Evolutionary conservation across 2,329 filamentous ascomycete species (phyloP).

Genomic region (Calonectria fujianensis): DNA sequence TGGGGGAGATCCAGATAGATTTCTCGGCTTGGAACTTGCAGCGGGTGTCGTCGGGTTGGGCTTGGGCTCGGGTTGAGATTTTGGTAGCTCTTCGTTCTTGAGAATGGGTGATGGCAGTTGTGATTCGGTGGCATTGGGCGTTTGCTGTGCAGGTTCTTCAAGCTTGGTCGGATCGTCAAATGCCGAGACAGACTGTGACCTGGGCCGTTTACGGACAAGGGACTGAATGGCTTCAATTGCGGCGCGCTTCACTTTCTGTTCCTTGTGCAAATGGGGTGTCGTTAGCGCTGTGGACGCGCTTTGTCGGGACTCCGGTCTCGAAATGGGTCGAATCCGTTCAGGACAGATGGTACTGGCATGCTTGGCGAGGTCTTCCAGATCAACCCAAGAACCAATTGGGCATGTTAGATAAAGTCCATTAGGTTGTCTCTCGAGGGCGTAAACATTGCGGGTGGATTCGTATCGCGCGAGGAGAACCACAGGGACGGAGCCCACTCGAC

Average conservation of each 20-base stretch:
- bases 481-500: slow-evolving; percentile 72
- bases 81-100: slow-evolving; percentile 44
- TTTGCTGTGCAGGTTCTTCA: slow-evolving; percentile 46
- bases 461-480: slow-evolving; percentile 78
- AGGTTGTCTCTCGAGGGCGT: slow-evolving; percentile 80
- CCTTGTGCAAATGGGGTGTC: slow-evolving; percentile 68
- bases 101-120: slow-evolving; percentile 50
- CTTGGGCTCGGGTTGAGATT: slow-evolving; percentile 17
- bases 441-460: slow-evolving; percentile 72
- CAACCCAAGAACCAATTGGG: slow-evolving; percentile 80
- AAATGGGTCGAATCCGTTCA: slow-evolving; percentile 54
- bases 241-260: slow-evolving; percentile 72
- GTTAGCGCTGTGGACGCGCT: slow-evolving; percentile 57
- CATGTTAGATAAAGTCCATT: slow-evolving; percentile 79
- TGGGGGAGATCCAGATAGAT: slow-evolving; percentile 35
- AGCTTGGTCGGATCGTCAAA: slow-evolving; percentile 53
- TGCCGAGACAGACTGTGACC: slow-evolving; percentile 66
- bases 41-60: neutral
- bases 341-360: slow-evolving; percentile 66
- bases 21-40: slow-evolving; percentile 15
- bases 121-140: slow-evolving; percentile 37
- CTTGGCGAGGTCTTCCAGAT: slow-evolving; percentile 71
- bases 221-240: slow-evolving; percentile 80
- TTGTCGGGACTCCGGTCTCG: slow-evolving; percentile 44
- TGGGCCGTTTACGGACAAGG: slow-evolving; percentile 72